Conservation (phyloP, 1,284 basidiomycete genomes). For the Melampsora larici-populina region DNA sequence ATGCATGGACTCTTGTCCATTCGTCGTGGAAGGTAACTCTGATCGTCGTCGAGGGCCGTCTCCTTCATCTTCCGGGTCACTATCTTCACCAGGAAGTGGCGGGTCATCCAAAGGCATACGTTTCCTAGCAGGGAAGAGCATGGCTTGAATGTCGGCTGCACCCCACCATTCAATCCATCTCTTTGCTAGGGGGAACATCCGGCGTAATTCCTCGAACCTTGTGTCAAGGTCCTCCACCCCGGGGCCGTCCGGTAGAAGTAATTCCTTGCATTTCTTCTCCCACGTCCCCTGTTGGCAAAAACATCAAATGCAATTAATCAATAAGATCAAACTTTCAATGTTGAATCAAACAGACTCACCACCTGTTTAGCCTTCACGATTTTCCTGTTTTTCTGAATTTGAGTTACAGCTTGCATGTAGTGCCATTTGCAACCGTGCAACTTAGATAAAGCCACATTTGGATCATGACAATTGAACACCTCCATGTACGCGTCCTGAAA, state of each 20-base stretch:
- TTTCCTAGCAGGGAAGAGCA: slow-evolving; percentile 3
- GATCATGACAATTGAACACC: neutral
- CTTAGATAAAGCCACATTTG: neutral
- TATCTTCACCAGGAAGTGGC: too few species aligned
- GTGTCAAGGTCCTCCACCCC: too few species aligned
- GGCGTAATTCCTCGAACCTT: too few species aligned
- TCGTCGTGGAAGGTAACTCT: neutral
- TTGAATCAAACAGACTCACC: neutral
- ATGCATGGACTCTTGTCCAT: slow-evolving; percentile 2
- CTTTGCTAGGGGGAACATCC: neutral
- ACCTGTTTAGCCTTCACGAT: neutral
- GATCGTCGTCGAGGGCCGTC: neutral
- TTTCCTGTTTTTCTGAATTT: neutral
- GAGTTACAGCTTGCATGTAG: neutral
- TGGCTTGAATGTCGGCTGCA: too few species aligned
- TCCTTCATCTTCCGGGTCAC: neutral
- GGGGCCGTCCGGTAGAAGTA: too few species aligned
- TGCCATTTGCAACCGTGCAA: slow-evolving; percentile 11
- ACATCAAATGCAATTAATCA: too few species aligned
- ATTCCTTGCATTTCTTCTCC: too few species aligned
- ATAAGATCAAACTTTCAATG: neutral
- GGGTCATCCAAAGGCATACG: neutral
- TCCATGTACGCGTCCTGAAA: slow-evolving; percentile 9
- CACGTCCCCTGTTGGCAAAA: too few species aligned
- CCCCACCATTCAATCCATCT: slow-evolving; percentile 18